These are phyloP conservation scores for Lactarius hatsudake DNA, from an alignment of 768 basidiomycete genomes.

Conservation along the genomic window DNA sequence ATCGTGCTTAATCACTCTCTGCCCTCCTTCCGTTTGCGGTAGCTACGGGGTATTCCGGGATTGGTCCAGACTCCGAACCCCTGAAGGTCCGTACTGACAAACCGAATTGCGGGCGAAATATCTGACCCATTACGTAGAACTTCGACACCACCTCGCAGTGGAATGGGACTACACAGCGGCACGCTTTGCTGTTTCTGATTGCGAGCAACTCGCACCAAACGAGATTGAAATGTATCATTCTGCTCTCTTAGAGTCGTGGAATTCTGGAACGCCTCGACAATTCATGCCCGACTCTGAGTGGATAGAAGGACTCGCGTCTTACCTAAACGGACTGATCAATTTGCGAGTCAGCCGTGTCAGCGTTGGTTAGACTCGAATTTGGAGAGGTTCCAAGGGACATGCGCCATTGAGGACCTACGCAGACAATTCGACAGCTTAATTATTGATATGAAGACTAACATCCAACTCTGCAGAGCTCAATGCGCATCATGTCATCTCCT, in stretches of 20 bases:
- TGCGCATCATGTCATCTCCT: conserved; percentile 49
- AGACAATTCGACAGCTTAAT: conserved; percentile 42
- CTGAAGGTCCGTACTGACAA: conserved; percentile 42
- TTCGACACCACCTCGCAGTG: conserved; percentile 47
- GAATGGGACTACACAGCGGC: conserved; percentile 38
- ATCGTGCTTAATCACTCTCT: conserved; percentile 40
- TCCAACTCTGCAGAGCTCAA: conserved; percentile 48
- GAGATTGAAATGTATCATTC: conserved; percentile 32
- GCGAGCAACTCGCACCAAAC: conserved; percentile 21
- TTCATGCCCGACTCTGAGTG: conserved; percentile 42
- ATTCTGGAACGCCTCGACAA: conserved; percentile 35
- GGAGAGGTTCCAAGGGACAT: conserved; percentile 44
- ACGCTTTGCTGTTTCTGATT: conserved; percentile 36
- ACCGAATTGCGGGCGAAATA: background rate
- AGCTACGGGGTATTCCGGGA: conserved; percentile 45
- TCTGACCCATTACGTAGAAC: conserved; percentile 38
- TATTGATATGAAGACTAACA: conserved; percentile 45
- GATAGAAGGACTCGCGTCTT: conserved; percentile 37
- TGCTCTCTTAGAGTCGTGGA: conserved; percentile 34
- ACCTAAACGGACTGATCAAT: conserved; percentile 42
- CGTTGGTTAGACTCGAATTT: conserved; percentile 53
- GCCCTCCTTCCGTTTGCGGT: conserved; percentile 47
- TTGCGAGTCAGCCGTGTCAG: conserved; percentile 47
- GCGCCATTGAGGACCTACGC: conserved; percentile 46
- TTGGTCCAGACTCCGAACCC: conserved; percentile 45